A percentile compares a stretch with the other conserved stretches of the same genome.
These are phyloP conservation scores for Nothopassalora personata DNA, from an alignment of 2,329 filamentous ascomycete species.

Conservation along the genomic window DNA sequence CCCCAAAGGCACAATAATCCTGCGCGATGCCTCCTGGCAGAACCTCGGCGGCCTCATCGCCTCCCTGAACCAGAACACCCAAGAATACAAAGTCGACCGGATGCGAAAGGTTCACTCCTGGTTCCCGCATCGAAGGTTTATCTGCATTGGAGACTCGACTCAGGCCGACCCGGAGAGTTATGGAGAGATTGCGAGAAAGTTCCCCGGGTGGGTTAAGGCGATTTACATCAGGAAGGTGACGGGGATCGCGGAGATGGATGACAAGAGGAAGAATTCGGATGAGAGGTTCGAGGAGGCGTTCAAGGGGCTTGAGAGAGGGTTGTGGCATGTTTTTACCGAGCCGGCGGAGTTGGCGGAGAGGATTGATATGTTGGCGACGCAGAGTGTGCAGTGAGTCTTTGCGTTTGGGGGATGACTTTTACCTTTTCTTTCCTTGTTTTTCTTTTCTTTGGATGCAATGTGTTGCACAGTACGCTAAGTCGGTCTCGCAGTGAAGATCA, in stretches of 20 bases:
- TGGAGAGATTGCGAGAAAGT: conserved; percentile 65
- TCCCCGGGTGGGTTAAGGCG: conserved; percentile 70
- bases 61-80: conserved; percentile 71
- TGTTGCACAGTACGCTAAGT: background rate
- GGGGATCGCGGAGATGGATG: conserved; percentile 65
- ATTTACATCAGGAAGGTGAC: conserved; percentile 83
- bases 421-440: background rate
- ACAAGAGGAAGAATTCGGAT: conserved; percentile 62
- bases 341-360: conserved; percentile 57
- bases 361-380: conserved; percentile 30
- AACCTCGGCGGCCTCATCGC: conserved; percentile 73
- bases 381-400: conserved; percentile 12
- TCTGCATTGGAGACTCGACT: conserved; percentile 85
- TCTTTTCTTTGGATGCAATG: background rate
- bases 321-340: conserved; percentile 80
- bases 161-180: conserved; percentile 90
- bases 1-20: conserved; percentile 71
- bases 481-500: background rate
- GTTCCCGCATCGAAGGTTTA: conserved; percentile 72
- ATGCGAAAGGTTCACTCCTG: conserved; percentile 72
- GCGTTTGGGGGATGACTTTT: background rate
- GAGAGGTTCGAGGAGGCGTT: conserved; percentile 81
- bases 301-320: conserved; percentile 59
- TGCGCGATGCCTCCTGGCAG: conserved; percentile 83
- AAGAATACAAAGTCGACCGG: conserved; percentile 78